Conservation (phyloP, 208 protist genomes). For the Trypanosoma avium region DNA sequence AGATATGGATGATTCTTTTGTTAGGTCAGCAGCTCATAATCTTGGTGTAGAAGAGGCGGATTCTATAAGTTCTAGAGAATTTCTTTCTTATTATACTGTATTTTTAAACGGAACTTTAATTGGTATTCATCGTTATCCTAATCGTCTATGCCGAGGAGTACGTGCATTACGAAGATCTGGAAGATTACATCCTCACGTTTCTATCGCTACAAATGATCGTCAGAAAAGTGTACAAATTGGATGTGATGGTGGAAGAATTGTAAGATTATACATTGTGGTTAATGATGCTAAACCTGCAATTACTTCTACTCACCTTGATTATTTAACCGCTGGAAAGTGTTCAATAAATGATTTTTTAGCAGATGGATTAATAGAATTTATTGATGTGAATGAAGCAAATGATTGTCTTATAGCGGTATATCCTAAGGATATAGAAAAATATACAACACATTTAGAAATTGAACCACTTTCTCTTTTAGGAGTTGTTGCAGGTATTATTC, state of each 20-base stretch:
- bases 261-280: constrained; percentile 79
- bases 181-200: constrained; percentile 84
- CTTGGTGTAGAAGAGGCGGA: constrained; percentile 86
- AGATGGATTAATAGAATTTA: constrained; percentile 97
- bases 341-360: constrained; percentile 90
- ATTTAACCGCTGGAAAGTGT: constrained; percentile 45
- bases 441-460: constrained; percentile 94
- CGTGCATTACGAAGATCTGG: constrained; percentile 72
- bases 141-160: constrained; percentile 72
- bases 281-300: constrained; percentile 54
- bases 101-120: constrained; percentile 86
- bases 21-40: constrained; percentile 69
- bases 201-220: constrained; percentile 72
- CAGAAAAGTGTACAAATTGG: constrained; percentile 82
- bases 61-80: constrained; percentile 65
- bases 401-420: constrained; percentile 96
- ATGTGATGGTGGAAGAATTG: constrained; percentile 86
- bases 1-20: constrained; percentile 92
- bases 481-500: constrained; percentile 96
- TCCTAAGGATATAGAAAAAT: constrained; percentile 77
- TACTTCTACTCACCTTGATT: constrained; percentile 59
- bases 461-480: constrained; percentile 90
- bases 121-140: constrained; percentile 86
- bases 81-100: constrained; percentile 72
- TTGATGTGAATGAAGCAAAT: constrained; percentile 99